Evolutionary conservation across 108 stramenopile genomes (phyloP), one percentile per base, ranked within the genome.

Genomic region (Tribonema minus): DNA sequence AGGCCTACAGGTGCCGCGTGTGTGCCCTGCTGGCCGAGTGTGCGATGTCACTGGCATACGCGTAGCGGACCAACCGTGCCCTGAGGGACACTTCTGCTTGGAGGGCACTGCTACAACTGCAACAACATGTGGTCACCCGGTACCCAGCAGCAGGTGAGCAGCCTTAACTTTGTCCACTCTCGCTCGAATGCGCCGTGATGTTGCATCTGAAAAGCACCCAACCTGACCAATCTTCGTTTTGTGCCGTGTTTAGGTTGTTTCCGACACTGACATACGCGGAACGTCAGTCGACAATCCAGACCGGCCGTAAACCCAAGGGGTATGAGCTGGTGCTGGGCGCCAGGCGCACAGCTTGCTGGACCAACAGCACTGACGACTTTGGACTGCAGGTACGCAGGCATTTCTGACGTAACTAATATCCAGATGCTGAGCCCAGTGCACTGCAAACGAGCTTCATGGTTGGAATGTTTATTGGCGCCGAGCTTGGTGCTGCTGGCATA

Each of bases 291-390:
- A 89, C 89, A 20, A 23, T 88, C 25, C 67, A 88, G 1, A 61
- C 30, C 0, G 85, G 86, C 2, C 58, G 87, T 1, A 27, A 64
- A 34, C 46, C 85, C 15, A 54, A 63, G 12, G 83, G 80, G 2
- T 64, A 61, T 9, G 67, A 82, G 6, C 70, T 88, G 1, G 64
- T 78, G 0, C 76, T 89, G 1, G 89, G 89, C 1, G 86, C 88
- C 1, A 61, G 89, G 4, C 76, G 72, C 31, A 37, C 68, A 4
- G 88, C 72, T 3, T 93, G 92, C 85, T 92, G 90, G 86, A 88
- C 88, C 61, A 93, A 93, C 75, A 76, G 76, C 6, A 93, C 91
- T 0, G 72, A 78, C 15, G 86, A 87, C 33, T 89, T 89, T 60
- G 88, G 89, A 0, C 77, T 90, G 23, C 88, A 89, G 68, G 62